These are phyloP conservation scores for Bipolaris zeicola DNA, from an alignment of 2,329 filamentous ascomycete genomes.

Conservation along the genomic window DNA sequence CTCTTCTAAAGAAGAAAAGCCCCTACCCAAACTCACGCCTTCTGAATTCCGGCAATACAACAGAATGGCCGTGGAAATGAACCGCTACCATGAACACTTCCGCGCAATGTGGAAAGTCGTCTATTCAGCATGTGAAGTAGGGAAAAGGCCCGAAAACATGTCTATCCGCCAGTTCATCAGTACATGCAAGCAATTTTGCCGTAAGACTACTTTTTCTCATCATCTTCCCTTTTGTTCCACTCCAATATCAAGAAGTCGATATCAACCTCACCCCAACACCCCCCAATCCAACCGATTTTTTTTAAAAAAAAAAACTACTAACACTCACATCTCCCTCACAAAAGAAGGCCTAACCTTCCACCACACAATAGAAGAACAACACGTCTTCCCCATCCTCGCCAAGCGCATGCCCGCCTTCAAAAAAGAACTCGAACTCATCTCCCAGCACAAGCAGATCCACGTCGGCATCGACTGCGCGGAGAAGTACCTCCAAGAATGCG, in stretches of 20 bases:
- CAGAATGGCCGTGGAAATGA: constrained; percentile 75
- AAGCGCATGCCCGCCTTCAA: constrained; percentile 79
- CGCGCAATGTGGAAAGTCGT: constrained; percentile 69
- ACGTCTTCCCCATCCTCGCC: constrained; percentile 80
- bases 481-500: constrained; percentile 68
- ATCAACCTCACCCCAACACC: too few species aligned
- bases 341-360: constrained; percentile 65
- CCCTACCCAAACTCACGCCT: constrained; percentile 66
- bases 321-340: too few species aligned
- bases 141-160: constrained; percentile 66
- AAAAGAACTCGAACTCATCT: constrained; percentile 67
- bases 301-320: too few species aligned
- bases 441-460: constrained; percentile 81
- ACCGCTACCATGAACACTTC: constrained; percentile 60
- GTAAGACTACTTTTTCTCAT: not conserved
- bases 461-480: constrained; percentile 71
- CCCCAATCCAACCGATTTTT: too few species aligned
- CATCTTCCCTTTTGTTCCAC: not conserved
- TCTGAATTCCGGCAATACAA: constrained; percentile 74
- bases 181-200: constrained; percentile 71
- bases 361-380: constrained; percentile 80
- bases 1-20: constrained; percentile 31
- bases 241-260: not conserved
- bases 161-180: constrained; percentile 71
- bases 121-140: constrained; percentile 66